Conservation (phyloP, 2,329 filamentous ascomycete genomes). For the Fusarium sp. region DNA sequence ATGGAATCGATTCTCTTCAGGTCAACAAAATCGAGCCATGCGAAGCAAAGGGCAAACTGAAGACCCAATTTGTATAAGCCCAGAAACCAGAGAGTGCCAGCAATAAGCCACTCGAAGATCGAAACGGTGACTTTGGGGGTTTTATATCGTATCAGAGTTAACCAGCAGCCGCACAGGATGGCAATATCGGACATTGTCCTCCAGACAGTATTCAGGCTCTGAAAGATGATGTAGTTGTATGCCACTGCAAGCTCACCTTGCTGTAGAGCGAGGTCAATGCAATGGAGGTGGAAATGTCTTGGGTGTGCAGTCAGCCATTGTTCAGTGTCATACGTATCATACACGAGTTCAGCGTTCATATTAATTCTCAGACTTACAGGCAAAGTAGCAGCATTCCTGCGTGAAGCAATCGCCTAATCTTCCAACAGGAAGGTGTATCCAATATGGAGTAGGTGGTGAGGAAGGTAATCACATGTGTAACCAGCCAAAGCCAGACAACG, state of each 20-base stretch:
- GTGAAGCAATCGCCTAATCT: not conserved
- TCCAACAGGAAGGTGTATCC: not conserved
- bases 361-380: not conserved
- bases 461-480: not conserved
- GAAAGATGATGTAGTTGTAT: not conserved
- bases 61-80: not conserved
- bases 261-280: not conserved
- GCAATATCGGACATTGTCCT: not conserved
- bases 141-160: not conserved
- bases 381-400: not conserved
- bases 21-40: not conserved
- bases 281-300: not conserved
- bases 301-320: not conserved
- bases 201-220: not conserved
- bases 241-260: not conserved
- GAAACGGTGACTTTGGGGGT: not conserved
- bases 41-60: not conserved
- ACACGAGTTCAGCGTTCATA: not conserved
- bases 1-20: not conserved
- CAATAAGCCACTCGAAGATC: not conserved
- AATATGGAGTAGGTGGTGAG: not conserved
- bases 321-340: not conserved
- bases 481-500: not conserved
- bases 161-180: not conserved
- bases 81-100: not conserved